A percentile compares a stretch with the other conserved stretches of the same genome.
Conservation (phyloP, 2,329 filamentous ascomycete genomes). For the Samsoniella hepiali region DNA sequence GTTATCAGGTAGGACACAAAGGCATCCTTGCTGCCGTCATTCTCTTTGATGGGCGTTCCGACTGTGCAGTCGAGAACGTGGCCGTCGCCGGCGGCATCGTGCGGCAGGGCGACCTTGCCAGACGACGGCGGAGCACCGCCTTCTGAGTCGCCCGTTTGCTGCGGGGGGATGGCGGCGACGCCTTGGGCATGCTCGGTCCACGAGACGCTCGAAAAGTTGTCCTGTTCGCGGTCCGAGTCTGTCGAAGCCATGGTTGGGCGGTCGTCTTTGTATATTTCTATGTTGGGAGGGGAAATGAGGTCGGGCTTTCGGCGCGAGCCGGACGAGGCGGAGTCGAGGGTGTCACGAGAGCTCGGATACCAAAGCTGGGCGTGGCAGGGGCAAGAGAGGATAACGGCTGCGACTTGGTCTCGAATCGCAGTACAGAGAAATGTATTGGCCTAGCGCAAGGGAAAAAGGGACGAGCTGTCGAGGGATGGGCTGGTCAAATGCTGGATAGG, state of each 20-base stretch:
- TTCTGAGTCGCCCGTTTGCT: conserved; percentile 1
- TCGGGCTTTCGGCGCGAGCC: conserved; percentile 7
- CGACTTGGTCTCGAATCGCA: no score
- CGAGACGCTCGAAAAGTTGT: conserved; percentile 78
- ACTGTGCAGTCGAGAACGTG: conserved; percentile 84
- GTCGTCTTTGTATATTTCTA: background rate
- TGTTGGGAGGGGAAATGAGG: background rate
- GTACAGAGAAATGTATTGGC: background rate
- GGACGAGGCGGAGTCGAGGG: conserved; percentile 17
- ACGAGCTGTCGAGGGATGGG: background rate
- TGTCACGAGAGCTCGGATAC: background rate
- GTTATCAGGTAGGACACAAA: conserved; percentile 96
- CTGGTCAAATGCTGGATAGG: background rate
- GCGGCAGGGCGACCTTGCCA: conserved; percentile 29
- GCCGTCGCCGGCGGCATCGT: conserved; percentile 61
- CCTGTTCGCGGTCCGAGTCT: conserved; percentile 41
- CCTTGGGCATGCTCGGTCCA: conserved; percentile 63
- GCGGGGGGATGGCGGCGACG: conserved; percentile 13
- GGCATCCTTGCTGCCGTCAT: conserved; percentile 92
- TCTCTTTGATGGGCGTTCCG: conserved; percentile 83
- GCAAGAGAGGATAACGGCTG: no score
- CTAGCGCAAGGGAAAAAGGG: background rate
- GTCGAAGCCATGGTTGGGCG: conserved; percentile 9
- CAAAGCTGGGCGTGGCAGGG: background rate
- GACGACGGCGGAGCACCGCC: conserved; percentile 22